Base-by-base conservation (phyloP, 2,329 filamentous ascomycete genomes). In the Sphaerulina musiva region DNA sequence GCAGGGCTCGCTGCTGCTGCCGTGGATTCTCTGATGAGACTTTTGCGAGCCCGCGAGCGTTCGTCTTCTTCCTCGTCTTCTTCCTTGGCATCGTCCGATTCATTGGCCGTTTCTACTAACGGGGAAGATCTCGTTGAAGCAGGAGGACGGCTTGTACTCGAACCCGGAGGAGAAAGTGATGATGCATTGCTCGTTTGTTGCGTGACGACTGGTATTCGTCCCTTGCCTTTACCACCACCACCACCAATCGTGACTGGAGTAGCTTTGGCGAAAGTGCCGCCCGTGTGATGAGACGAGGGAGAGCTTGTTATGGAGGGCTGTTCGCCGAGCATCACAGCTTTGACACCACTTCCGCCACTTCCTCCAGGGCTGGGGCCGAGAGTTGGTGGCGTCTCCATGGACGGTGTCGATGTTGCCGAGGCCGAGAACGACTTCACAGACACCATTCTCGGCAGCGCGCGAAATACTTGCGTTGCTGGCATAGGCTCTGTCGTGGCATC, bases 401-500 rank as follows among this genome's bases (percentile, higher is more conserved):
- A 56, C 4, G 50, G 46, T 12, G 56, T 48, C 0, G 60, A 53
- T 9, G 53, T 54, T 1, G 52, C 43, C 12, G 56, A 51, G 12
- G 52, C 46, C 12, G 56, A 51, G 12, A 46, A 48, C 32, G 59
- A 59, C 53, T 89, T 93, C 61, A 98, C 90, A 65, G 89, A 95
- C 68, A 98, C 90, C 67, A 97, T 85, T 36, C 89, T 91, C 8
- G 93, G 89, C 72, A 93, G 95, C 60, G 87, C 87, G 57, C 90
- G 83, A 68, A 92, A 87, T 55, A 89, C 87, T 49, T 90, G 93
- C 66, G 93, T 89, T 0, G 90, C 89, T 0, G 91, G 86, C 53
- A 85, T 74, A 1, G 77, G 87, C 68, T 78, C 90, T 63, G 95
- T 82, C 49, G 95, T 83, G 12, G 89, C 90, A 66, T 95, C 89